phyloP scores from a whole-genome alignment of 108 stramenopile species.

The Stephanodiscus triporus region DNA sequence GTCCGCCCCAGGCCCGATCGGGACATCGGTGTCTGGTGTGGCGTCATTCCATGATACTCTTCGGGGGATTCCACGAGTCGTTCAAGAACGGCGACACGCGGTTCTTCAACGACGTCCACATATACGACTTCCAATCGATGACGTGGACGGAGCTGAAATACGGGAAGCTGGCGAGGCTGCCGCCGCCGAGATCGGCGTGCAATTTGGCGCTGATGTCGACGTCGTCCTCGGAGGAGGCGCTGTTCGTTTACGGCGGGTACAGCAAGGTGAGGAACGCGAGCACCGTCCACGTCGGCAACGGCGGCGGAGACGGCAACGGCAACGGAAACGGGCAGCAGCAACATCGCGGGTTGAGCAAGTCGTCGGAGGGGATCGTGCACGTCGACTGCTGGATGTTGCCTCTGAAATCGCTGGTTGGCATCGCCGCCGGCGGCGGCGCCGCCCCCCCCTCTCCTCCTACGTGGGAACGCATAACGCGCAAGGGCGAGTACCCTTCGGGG shows the following conservation, averaged over 20 bases:
- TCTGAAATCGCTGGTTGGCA: constrained; percentile 65
- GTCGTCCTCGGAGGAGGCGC: constrained; percentile 48
- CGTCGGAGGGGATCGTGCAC: constrained; percentile 80
- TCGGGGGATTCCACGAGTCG: constrained; percentile 97
- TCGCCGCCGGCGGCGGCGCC: constrained; percentile 28
- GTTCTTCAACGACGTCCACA: constrained; percentile 84
- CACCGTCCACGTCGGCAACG: constrained; percentile 1
- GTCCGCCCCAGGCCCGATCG: constrained; percentile 79
- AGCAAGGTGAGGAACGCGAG: constrained; percentile 74
- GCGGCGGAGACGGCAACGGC: neutral
- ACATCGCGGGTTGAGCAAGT: constrained; percentile 13
- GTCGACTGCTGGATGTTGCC: constrained; percentile 85
- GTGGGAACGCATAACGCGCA: constrained; percentile 79
- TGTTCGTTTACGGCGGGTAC: constrained; percentile 85
- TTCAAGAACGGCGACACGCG: constrained; percentile 60
- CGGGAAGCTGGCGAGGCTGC: constrained; percentile 69
- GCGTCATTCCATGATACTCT: constrained; percentile 93
- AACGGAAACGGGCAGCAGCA: neutral
- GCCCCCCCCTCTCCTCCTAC: constrained; percentile 56
- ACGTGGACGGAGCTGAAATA: constrained; percentile 83
- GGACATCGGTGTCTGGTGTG: constrained; percentile 91
- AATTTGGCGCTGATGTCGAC: constrained; percentile 61
- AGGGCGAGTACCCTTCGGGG: constrained; percentile 67
- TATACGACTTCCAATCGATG: constrained; percentile 80
- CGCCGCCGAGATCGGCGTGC: constrained; percentile 83